Conservation (phyloP, 768 basidiomycete species). For the Gautieria morchelliformis region DNA sequence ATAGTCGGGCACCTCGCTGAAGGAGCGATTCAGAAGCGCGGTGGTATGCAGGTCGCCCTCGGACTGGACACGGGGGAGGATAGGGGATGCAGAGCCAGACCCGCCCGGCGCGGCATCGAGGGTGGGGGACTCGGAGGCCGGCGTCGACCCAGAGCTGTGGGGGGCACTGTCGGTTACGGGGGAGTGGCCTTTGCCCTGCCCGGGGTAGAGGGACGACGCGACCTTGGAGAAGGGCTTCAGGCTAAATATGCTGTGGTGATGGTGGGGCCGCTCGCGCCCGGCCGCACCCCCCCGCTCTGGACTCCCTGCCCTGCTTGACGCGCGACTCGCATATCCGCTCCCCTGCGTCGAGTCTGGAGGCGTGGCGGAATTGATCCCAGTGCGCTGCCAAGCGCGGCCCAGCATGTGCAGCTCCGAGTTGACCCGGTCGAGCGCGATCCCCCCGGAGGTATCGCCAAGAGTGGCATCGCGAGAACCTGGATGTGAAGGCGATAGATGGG, state of each 20-base stretch:
- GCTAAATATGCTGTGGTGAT: constrained; percentile 7
- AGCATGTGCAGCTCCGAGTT: constrained; percentile 67
- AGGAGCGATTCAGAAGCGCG: constrained; percentile 33
- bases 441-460: not conserved
- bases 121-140: constrained; percentile 6
- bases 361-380: constrained; percentile 12
- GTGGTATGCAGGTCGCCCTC: constrained; percentile 22
- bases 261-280: constrained; percentile 33
- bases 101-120: not conserved
- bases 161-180: constrained; percentile 27
- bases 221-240: constrained; percentile 6
- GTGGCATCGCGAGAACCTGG: not conserved
- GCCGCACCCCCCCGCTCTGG: constrained; percentile 39
- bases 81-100: constrained; percentile 11
- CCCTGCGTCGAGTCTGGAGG: constrained; percentile 19
- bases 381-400: constrained; percentile 18
- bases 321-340: constrained; percentile 25
- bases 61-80: constrained; percentile 9
- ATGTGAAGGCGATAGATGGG: not conserved
- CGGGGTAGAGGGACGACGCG: constrained; percentile 32
- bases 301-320: constrained; percentile 39
- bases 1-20: constrained; percentile 81
- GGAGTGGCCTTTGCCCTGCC: constrained; percentile 16
- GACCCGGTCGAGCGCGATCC: constrained; percentile 54
- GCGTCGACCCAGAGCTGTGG: not conserved